phyloP scores from a whole-genome alignment of 495 filamentous ascomycete genomes.

The Cercophora sp. region DNA sequence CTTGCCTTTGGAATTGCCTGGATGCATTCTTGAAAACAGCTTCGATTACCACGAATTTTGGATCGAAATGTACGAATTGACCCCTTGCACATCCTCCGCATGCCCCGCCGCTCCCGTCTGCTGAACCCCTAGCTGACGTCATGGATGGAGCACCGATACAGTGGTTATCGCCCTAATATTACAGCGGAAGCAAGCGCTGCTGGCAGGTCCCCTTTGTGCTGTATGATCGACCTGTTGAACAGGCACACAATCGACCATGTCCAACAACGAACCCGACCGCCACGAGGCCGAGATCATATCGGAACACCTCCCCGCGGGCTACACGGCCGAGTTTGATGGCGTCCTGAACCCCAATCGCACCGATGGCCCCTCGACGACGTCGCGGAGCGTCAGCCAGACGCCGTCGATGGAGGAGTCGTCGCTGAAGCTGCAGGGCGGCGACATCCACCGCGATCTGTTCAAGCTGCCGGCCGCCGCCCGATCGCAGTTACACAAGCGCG shows the following conservation, averaged over 20 bases:
- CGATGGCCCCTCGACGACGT: slow-evolving; percentile 20
- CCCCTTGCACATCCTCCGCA: too few species aligned
- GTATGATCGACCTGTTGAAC: neutral
- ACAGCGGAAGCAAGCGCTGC: too few species aligned
- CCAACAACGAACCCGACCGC: neutral
- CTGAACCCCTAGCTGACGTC: neutral
- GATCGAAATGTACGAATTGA: too few species aligned
- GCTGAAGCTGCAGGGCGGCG: slow-evolving; percentile 60
- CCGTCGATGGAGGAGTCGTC: slow-evolving; percentile 49
- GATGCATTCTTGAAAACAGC: too few species aligned
- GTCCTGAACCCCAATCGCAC: neutral
- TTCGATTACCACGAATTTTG: too few species aligned
- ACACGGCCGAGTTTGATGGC: slow-evolving; percentile 39
- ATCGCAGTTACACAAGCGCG: slow-evolving; percentile 45
- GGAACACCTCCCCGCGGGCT: slow-evolving; percentile 45
- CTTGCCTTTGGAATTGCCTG: too few species aligned
- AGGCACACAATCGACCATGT: slow-evolving; percentile 1
- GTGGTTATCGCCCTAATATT: too few species aligned
- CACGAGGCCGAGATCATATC: slow-evolving; percentile 28
- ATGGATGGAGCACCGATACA: neutral
- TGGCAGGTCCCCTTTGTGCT: too few species aligned
- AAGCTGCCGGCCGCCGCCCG: slow-evolving; percentile 52
- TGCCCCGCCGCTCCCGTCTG: neutral
- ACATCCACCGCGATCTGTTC: slow-evolving; percentile 68
- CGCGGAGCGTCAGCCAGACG: slow-evolving; percentile 33